A percentile compares a stretch with the other conserved stretches of the same genome.
Conservation (phyloP, 805 yeast species). For the Suhomyces pyralidae region DNA sequence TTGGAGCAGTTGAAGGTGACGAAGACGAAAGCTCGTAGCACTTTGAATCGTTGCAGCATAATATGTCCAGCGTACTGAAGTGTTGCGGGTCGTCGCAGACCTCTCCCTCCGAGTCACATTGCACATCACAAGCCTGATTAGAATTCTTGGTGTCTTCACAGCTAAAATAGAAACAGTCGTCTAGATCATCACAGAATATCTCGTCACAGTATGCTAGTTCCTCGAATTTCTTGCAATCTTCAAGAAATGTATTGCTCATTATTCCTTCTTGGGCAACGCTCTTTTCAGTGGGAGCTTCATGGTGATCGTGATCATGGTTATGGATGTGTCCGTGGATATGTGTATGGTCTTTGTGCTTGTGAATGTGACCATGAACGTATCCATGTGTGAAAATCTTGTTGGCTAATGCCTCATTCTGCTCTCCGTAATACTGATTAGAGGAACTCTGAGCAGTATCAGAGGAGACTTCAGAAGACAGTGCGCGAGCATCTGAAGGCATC, state of each 20-base stretch:
- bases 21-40: slow-evolving; percentile 4
- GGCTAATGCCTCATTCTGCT: slow-evolving; percentile 1
- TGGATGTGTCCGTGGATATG: slow-evolving; percentile 71
- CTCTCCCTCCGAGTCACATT: neutral
- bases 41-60: slow-evolving; percentile 1
- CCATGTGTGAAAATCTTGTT: slow-evolving; percentile 39
- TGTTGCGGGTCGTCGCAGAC: neutral
- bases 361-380: slow-evolving; percentile 66
- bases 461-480: neutral
- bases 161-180: slow-evolving; percentile 39
- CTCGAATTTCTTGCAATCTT: slow-evolving; percentile 29
- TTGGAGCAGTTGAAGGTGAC: neutral
- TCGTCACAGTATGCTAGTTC: slow-evolving; percentile 34
- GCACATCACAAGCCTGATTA: slow-evolving; percentile 1
- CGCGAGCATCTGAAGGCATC: neutral
- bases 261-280: neutral
- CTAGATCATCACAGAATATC: slow-evolving; percentile 41
- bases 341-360: slow-evolving; percentile 57
- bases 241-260: neutral
- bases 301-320: slow-evolving; percentile 37
- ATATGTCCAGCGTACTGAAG: neutral
- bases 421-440: neutral
- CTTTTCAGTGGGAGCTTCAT: neutral
- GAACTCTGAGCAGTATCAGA: neutral
- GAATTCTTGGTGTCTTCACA: slow-evolving; percentile 25